phyloP scores from a whole-genome alignment of 108 stramenopile species.

The Heterococcus sp. region DNA sequence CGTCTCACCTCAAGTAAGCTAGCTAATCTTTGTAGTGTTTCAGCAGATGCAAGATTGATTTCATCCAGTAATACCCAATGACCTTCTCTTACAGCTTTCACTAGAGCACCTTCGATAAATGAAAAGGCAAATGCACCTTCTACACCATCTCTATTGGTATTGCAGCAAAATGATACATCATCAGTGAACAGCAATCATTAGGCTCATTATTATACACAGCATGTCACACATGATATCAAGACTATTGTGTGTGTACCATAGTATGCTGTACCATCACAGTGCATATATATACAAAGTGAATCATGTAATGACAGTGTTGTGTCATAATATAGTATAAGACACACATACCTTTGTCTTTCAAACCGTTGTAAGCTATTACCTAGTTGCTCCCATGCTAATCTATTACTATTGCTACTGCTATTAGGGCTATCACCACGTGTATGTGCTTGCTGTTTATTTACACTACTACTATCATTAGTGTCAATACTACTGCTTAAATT shows the following conservation, averaged over 20 bases:
- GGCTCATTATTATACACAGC: no score
- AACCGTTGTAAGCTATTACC: constrained; percentile 9
- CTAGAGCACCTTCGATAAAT: constrained; percentile 90
- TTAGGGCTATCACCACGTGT: neutral
- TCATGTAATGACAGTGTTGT: no score
- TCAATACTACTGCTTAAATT: no score
- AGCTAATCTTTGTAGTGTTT: constrained; percentile 66
- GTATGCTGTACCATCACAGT: no score
- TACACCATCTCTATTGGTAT: constrained; percentile 13
- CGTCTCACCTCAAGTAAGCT: constrained; percentile 36
- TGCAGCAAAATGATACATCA: no score
- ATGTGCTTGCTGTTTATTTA: neutral
- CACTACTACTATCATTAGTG: neutral
- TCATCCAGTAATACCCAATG: constrained; percentile 92
- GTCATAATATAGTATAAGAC: no score
- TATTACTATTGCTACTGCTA: no score
- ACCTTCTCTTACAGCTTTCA: constrained; percentile 63
- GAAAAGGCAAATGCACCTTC: constrained; percentile 81
- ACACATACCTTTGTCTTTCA: constrained; percentile 28
- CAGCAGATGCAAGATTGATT: constrained; percentile 94
- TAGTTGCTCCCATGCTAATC: constrained; percentile 31
- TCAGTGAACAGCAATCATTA: no score
- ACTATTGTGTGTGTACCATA: no score
- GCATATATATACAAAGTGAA: no score
- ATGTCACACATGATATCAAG: no score